Base-by-base conservation (phyloP, 257 asterid genomes). In the Fraxinus anomala region DNA sequence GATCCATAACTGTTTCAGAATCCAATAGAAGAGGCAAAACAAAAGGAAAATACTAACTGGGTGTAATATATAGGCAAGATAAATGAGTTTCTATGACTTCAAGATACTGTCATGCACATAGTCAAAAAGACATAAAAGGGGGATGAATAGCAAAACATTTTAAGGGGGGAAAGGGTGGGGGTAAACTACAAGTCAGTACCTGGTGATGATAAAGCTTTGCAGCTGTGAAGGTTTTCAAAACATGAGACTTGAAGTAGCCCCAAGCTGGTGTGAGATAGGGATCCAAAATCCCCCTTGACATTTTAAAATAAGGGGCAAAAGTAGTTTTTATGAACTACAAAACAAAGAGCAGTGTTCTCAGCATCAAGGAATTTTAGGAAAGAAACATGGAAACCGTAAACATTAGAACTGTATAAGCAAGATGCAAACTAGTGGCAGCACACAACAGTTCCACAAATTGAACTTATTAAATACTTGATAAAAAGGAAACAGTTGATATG, bases 151-250 rank as follows among this genome's bases (percentile, higher is more conserved):
- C 74, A 31, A 77, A 78, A 77, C 49, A 80, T 21, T 39, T 71
- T 4, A 14, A 39, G 26, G 49, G 75, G 34, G 13, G 2, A 2
- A 68, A 42, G 69, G 68, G 13, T 1, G 4, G 72, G 63, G 66
- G 68, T 59, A 59, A 59, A 70, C 36, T 3, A 68, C 28, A 23
- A 36, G 79, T 78, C 49, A 10, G 74, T 86, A 94, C 97, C 97
- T 89, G 88, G 76, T 94, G 89, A 85, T 94, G 98, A 82, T 84
- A 89, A 67, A 80, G 79, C 81, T 85, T 91, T 19, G 77, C 89
- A 10, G 91, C 80, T 70, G 86, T 83, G 80, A 88, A 89, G 59
- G 82, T 54, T 82, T 70, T 80, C 79, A 84, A 77, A 74, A 83
- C 88, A 83, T 65, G 90, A 75, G 84, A 85, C 79, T 89, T 83